Percentiles rank a stretch among this genome's conserved stretches.
Evolutionary conservation across 2,329 filamentous ascomycete genomes (phyloP).

Genomic region (Aspergillus fumigatus): DNA sequence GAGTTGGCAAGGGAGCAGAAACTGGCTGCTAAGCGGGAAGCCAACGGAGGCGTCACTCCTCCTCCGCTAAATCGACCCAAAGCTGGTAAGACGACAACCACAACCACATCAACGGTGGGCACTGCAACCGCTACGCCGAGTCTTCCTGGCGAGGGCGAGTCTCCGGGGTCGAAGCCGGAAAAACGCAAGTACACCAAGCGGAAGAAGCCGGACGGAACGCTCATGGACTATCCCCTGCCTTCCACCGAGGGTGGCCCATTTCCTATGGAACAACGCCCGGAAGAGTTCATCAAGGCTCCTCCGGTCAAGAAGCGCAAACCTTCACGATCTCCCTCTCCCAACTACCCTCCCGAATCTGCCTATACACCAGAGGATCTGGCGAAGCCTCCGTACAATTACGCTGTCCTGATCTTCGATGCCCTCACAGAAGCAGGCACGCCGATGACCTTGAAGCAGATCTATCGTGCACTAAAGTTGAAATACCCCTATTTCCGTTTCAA

Average conservation of each 20-base stretch:
- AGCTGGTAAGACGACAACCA: conserved; percentile 21
- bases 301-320: conserved; percentile 50
- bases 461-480: conserved; percentile 58
- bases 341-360: conserved; percentile 54
- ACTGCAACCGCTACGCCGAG: conserved; percentile 15
- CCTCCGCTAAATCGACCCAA: conserved; percentile 27
- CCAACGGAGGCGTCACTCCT: conserved; percentile 44
- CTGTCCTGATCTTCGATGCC: conserved; percentile 60
- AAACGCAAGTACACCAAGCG: conserved; percentile 48
- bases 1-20: conserved; percentile 52
- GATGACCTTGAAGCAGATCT: conserved; percentile 63
- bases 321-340: conserved; percentile 57
- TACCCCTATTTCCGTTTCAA: conserved; percentile 60
- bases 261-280: conserved; percentile 33
- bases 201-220: conserved; percentile 40
- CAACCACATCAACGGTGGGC: neutral
- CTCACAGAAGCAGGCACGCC: conserved; percentile 53
- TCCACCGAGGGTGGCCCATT: conserved; percentile 40
- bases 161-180: conserved; percentile 37
- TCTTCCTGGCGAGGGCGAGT: conserved; percentile 33
- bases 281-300: conserved; percentile 40
- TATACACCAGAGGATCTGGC: conserved; percentile 61
- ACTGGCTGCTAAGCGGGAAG: conserved; percentile 44
- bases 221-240: conserved; percentile 39
- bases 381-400: conserved; percentile 59